Percentiles rank a stretch among this genome's conserved stretches.
phyloP scores from a whole-genome alignment of 345 rosid species.

The Camelina sativa region DNA sequence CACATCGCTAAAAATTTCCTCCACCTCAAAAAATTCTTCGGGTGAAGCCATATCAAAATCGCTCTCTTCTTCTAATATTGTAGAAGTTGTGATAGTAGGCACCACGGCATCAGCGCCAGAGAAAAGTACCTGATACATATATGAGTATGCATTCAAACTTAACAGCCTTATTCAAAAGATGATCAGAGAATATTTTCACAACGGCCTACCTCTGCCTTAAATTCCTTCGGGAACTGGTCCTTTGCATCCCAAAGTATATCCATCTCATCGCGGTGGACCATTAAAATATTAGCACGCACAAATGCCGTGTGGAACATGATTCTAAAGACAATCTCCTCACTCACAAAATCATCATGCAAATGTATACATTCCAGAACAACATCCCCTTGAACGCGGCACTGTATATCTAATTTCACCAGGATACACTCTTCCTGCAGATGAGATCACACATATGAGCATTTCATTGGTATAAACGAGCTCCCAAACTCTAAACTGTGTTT shows the following conservation, averaged over 20 bases:
- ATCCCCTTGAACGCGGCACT: constrained; percentile 90
- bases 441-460: constrained; percentile 21
- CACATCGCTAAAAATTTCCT: constrained; percentile 85
- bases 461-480: neutral
- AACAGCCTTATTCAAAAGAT: constrained; percentile 47
- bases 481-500: neutral
- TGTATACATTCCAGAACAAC: constrained; percentile 94
- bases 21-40: constrained; percentile 97
- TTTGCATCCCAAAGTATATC: constrained; percentile 89
- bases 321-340: constrained; percentile 84
- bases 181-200: constrained; percentile 42
- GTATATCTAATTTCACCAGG: constrained; percentile 79
- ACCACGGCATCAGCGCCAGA: constrained; percentile 72
- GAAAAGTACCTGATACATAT: constrained; percentile 88
- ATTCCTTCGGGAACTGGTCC: constrained; percentile 78
- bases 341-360: constrained; percentile 69
- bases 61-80: constrained; percentile 61
- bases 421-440: constrained; percentile 78
- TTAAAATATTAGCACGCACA: constrained; percentile 76
- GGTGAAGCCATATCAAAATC: constrained; percentile 77
- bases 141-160: constrained; percentile 74
- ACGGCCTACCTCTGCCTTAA: constrained; percentile 86
- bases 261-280: constrained; percentile 75
- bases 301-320: constrained; percentile 93
- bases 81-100: constrained; percentile 58